Base-by-base conservation (phyloP, 106 monocot genomes). In the Apostasia shenzhenica region DNA sequence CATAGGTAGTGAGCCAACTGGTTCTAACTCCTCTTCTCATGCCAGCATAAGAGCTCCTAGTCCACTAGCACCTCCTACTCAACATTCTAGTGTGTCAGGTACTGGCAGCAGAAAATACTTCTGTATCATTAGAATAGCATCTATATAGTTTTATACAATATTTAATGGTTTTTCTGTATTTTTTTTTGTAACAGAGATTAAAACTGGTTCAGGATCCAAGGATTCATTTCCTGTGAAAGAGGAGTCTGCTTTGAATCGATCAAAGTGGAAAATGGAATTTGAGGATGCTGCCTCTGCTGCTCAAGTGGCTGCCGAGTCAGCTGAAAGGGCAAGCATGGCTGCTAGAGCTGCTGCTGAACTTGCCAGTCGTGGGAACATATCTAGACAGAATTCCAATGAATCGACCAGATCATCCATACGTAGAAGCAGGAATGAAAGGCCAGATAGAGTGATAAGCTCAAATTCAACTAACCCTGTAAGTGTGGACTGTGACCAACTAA, bases 241-340 rank as follows among this genome's bases (percentile, higher is more conserved):
- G 14, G 69, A 11, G 58, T 37, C 64, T 72, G 67, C 82, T 5
- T 49, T 55, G 13, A 61, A 68, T 76, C 72, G 60, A 45, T 44
- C 83, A 37, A 81, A 45, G 41, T 81, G 81, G 81, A 75, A 67
- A 26, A 73, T 87, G 73, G 81, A 86, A 66, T 99, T 92, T 66
- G 85, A 87, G 70, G 89, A 92, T 85, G 92, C 92, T 72, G 73
- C 85, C 66, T 81, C 82, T 52, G 97, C 97, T 83, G 97, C 92
- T 41, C 74, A 85, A 61, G 92, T 81, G 49, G 97, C 97, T 61
- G 97, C 97, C 11, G 85, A 99, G 79, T 89, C 97, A 77, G 97
- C 92, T 67, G 92, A 99, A 79, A 81, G 50, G 77, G 97, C 97
- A 41, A 84, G 87, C 71, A 57, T 89, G 54, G 97, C 97, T 81